Conservation (phyloP, 306 rosid genomes). For the Nissolia schottii region DNA sequence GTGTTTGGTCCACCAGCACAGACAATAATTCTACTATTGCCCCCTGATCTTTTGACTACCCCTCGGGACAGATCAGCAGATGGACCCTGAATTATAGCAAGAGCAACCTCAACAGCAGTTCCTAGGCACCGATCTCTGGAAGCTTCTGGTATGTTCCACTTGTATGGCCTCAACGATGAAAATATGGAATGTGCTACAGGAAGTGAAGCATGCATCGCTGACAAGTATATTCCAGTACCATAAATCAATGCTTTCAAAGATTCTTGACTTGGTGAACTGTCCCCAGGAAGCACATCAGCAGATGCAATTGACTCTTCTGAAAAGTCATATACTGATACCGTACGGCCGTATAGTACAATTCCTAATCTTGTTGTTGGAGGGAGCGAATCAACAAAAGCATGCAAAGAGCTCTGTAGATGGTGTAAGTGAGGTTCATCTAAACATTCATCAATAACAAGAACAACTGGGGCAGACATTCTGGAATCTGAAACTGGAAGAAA, state of each 20-base stretch:
- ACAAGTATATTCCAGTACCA: conserved; percentile 90
- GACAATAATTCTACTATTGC: conserved; percentile 83
- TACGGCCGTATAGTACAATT: conserved; percentile 78
- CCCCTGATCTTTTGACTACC: conserved; percentile 77
- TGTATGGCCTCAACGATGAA: conserved; percentile 86
- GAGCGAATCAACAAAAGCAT: conserved; percentile 93
- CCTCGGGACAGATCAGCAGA: conserved; percentile 95
- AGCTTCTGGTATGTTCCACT: conserved; percentile 70
- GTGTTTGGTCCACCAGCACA: conserved; percentile 98
- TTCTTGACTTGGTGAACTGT: conserved; percentile 74
- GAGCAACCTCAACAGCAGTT: conserved; percentile 95
- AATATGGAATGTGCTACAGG: conserved; percentile 88
- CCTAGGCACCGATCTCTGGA: conserved; percentile 97
- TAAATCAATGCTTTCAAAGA: conserved; percentile 69
- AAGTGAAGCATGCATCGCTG: conserved; percentile 92
- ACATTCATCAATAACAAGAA: conserved; percentile 90
- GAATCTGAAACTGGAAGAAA: conserved; percentile 94
- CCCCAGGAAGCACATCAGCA: conserved; percentile 97
- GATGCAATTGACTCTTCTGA: conserved; percentile 87
- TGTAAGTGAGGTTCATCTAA: conserved; percentile 91
- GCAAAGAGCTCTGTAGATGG: conserved; percentile 91
- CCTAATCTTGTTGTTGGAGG: conserved; percentile 85
- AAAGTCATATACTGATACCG: conserved; percentile 86
- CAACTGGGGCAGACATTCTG: conserved; percentile 84
- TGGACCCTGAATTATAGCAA: conserved; percentile 89